Percentiles rank a stretch among this genome's conserved stretches.
Conservation (phyloP, 805 yeast species). For the Barnettozyma siamensis region DNA sequence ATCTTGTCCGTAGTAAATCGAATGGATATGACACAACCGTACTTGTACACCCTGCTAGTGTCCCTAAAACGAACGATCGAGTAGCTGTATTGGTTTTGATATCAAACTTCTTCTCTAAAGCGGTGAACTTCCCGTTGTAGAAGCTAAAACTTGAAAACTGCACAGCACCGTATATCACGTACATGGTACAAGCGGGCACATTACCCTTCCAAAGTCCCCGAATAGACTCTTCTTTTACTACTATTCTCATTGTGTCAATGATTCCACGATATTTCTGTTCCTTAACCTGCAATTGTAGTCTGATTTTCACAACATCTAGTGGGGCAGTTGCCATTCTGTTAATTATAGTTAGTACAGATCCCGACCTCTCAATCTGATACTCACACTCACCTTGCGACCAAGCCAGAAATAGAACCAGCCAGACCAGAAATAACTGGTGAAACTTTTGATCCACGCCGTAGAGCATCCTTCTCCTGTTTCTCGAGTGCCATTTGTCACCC, state of each 20-base stretch:
- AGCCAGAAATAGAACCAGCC: slow-evolving; percentile 45
- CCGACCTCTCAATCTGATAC: neutral
- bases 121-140: slow-evolving; percentile 40
- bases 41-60: slow-evolving; percentile 69
- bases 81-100: slow-evolving; percentile 21
- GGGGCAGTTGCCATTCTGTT: slow-evolving; percentile 64
- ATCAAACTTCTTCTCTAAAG: slow-evolving; percentile 21
- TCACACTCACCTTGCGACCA: slow-evolving; percentile 28
- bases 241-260: slow-evolving; percentile 32
- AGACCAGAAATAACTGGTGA: slow-evolving; percentile 34
- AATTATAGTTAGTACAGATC: neutral
- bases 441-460: slow-evolving; percentile 37
- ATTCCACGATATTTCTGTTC: slow-evolving; percentile 32
- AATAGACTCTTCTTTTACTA: slow-evolving; percentile 61
- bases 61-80: slow-evolving; percentile 55
- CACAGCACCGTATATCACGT: slow-evolving; percentile 74
- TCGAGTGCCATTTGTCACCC: neutral
- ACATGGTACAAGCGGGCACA: slow-evolving; percentile 84
- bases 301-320: slow-evolving; percentile 69
- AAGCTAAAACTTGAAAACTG: slow-evolving; percentile 74
- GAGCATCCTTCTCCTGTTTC: slow-evolving; percentile 32
- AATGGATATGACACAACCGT: slow-evolving; percentile 79
- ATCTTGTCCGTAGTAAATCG: slow-evolving; percentile 81
- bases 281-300: slow-evolving; percentile 55
- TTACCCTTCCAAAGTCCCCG: slow-evolving; percentile 93